phyloP scores from a whole-genome alignment of 805 yeast genomes.

The Brettanomyces custersianus region DNA sequence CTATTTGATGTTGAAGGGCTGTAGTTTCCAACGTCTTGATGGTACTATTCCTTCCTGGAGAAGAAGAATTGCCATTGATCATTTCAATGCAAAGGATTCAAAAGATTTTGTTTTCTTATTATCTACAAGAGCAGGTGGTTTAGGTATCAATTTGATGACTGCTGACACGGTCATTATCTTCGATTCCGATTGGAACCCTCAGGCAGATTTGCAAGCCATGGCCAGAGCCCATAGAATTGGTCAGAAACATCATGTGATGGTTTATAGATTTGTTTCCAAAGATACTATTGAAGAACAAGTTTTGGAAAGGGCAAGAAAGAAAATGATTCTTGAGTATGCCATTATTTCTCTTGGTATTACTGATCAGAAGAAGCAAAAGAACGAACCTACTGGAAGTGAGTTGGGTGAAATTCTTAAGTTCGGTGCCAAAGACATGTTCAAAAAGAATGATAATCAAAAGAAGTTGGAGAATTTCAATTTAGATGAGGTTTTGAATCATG shows the following conservation, averaged over 20 bases:
- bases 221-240: constrained; percentile 99
- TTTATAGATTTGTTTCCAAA: constrained; percentile 93
- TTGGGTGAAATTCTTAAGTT: constrained; percentile 88
- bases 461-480: constrained; percentile 89
- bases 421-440: constrained; percentile 98
- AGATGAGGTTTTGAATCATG: constrained; percentile 93
- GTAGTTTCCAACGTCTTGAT: constrained; percentile 84
- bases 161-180: constrained; percentile 98
- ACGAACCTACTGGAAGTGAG: constrained; percentile 78
- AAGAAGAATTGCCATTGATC: constrained; percentile 91
- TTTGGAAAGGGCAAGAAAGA: constrained; percentile 90
- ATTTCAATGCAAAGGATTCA: constrained; percentile 88
- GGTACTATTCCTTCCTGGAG: constrained; percentile 95
- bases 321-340: constrained; percentile 97
- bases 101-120: constrained; percentile 84
- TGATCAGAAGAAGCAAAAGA: constrained; percentile 50
- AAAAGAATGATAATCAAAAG: constrained; percentile 86
- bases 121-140: constrained; percentile 97
- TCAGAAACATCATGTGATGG: constrained; percentile 97
- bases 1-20: constrained; percentile 78
- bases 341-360: constrained; percentile 93
- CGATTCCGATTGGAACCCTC: constrained; percentile 99
- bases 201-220: constrained; percentile 98
- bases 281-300: constrained; percentile 98
- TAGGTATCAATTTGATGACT: constrained; percentile 97